These are phyloP conservation scores for Herpotrichia juniperi DNA, from an alignment of 2,329 filamentous ascomycete species.

Conservation along the genomic window DNA sequence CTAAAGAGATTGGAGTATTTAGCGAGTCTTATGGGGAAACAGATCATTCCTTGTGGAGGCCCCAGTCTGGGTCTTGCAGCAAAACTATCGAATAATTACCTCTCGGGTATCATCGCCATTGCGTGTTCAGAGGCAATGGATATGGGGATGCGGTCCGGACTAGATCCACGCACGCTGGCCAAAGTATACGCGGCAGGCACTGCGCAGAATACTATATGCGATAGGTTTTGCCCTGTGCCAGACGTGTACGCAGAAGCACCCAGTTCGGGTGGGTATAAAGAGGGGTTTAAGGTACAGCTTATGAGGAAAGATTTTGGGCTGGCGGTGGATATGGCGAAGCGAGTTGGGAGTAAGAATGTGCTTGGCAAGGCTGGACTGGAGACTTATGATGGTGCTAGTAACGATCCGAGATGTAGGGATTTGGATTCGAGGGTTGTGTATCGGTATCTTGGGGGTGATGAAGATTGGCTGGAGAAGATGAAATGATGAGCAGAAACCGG, in stretches of 20 bases:
- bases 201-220: slow-evolving; percentile 59
- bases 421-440: slow-evolving; percentile 65
- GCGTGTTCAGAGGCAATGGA: slow-evolving; percentile 65
- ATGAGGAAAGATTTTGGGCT: slow-evolving; percentile 66
- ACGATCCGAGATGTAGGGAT: slow-evolving; percentile 58
- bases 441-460: slow-evolving; percentile 60
- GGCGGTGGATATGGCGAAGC: slow-evolving; percentile 61
- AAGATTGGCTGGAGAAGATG: slow-evolving; percentile 52
- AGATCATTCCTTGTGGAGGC: slow-evolving; percentile 62
- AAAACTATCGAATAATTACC: slow-evolving; percentile 68
- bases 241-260: slow-evolving; percentile 57
- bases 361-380: slow-evolving; percentile 58
- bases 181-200: slow-evolving; percentile 59
- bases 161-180: slow-evolving; percentile 61
- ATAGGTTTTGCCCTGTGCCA: slow-evolving; percentile 59
- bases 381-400: slow-evolving; percentile 59
- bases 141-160: slow-evolving; percentile 63
- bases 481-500: slow-evolving; percentile 24
- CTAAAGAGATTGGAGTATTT: slow-evolving; percentile 52
- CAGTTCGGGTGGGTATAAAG: slow-evolving; percentile 55
- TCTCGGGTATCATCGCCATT: slow-evolving; percentile 64
- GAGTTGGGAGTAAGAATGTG: slow-evolving; percentile 57
- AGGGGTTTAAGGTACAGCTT: slow-evolving; percentile 64
- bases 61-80: slow-evolving; percentile 62
- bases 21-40: slow-evolving; percentile 59